Conservation (phyloP, 768 basidiomycete genomes). For the Rhodotorula diobovata region DNA sequence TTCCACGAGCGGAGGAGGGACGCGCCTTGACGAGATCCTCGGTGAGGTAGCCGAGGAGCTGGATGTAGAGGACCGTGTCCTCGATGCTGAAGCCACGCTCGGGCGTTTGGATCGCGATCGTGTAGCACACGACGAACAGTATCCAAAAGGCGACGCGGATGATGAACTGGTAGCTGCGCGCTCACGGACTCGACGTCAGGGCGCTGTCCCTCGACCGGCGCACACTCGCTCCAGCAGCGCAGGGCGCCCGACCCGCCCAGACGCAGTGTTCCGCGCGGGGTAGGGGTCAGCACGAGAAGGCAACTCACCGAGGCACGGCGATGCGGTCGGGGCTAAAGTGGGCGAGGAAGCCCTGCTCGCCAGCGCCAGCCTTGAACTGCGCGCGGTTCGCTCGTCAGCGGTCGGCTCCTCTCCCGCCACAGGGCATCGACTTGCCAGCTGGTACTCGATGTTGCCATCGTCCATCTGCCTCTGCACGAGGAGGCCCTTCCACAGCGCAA, state of each 20-base stretch:
- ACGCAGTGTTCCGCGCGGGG: too few relatives aligned
- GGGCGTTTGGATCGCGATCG: constrained; percentile 42
- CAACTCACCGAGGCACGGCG: constrained; percentile 33
- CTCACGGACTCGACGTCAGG: too few relatives aligned
- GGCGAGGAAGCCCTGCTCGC: constrained; percentile 12
- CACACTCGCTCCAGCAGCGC: too few relatives aligned
- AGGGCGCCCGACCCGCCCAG: too few relatives aligned
- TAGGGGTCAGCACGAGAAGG: too few relatives aligned
- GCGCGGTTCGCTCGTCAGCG: not conserved
- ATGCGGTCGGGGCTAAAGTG: constrained; percentile 35
- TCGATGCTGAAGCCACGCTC: constrained; percentile 41
- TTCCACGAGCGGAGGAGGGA: not conserved
- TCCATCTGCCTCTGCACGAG: constrained; percentile 33
- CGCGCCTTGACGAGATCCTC: constrained; percentile 39
- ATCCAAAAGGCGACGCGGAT: constrained; percentile 43
- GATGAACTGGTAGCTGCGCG: constrained; percentile 39
- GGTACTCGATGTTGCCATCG: constrained; percentile 31
- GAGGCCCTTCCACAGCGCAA: constrained; percentile 42
- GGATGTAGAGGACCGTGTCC: constrained; percentile 40
- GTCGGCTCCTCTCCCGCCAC: too few relatives aligned
- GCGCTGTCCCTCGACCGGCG: too few relatives aligned
- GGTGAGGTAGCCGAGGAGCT: constrained; percentile 38
- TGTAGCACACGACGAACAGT: constrained; percentile 41
- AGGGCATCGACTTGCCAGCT: too few relatives aligned
- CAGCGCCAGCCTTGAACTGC: constrained; percentile 31